Conservation (phyloP, 2,329 filamentous ascomycete genomes). For the Cucurbitaria berberidis region DNA sequence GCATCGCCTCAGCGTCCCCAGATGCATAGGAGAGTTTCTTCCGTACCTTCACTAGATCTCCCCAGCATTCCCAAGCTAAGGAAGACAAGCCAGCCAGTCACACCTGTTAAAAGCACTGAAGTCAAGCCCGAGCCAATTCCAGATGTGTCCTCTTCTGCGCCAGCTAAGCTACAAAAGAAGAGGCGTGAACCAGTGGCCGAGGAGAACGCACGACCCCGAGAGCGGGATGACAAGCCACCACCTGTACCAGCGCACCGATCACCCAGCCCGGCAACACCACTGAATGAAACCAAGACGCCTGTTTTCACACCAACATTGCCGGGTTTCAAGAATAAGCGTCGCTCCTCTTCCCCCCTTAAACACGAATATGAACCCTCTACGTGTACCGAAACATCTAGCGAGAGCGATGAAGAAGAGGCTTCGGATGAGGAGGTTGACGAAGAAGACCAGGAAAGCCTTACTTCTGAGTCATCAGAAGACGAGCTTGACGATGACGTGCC, state of each 20-base stretch:
- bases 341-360: constrained; percentile 91
- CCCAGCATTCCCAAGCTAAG: constrained; percentile 55
- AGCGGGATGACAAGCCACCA: constrained; percentile 41
- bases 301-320: constrained; percentile 57
- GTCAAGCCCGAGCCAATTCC: constrained; percentile 13
- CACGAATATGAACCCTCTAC: constrained; percentile 94
- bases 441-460: constrained; percentile 58
- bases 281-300: constrained; percentile 53
- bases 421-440: constrained; percentile 52
- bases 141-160: constrained; percentile 35
- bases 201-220: constrained; percentile 11
- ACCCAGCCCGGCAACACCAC: constrained; percentile 58
- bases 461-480: constrained; percentile 61
- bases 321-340: constrained; percentile 62
- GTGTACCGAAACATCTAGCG: constrained; percentile 65
- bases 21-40: constrained; percentile 55
- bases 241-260: constrained; percentile 59
- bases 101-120: constrained; percentile 30
- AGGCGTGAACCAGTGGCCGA: constrained; percentile 19
- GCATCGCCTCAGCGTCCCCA: constrained; percentile 39
- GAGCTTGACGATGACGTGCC: constrained; percentile 60
- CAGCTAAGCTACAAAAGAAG: constrained; percentile 38
- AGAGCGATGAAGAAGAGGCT: constrained; percentile 61
- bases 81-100: constrained; percentile 50
- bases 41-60: constrained; percentile 55